A percentile compares a stretch with the other conserved stretches of the same genome.
Evolutionary conservation across 2,329 filamentous ascomycete species (phyloP).

Genomic region (Epichloe amarillans): DNA sequence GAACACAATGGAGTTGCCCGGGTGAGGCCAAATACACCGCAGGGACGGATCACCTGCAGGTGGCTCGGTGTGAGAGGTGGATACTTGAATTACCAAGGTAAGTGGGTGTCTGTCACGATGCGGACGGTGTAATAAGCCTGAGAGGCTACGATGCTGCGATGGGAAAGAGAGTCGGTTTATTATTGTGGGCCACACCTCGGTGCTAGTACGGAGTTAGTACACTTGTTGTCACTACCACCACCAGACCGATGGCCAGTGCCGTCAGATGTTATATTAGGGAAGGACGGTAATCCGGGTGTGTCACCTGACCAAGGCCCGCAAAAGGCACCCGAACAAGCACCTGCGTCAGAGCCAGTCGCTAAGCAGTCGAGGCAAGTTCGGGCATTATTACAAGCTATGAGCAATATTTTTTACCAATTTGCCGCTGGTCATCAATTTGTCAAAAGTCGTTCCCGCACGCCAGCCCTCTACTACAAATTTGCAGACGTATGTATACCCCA

Average conservation of each 20-base stretch:
- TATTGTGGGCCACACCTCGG: not conserved
- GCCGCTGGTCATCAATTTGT: too few relatives aligned
- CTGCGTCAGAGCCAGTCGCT: too few relatives aligned
- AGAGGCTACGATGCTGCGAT: not conserved
- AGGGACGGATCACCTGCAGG: not conserved
- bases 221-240: not conserved
- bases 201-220: not conserved
- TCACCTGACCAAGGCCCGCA: not conserved
- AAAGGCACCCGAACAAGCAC: not conserved
- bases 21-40: not conserved
- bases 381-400: too few relatives aligned
- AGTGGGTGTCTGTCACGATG: slow-evolving; percentile 1
- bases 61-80: not conserved
- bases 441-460: too few relatives aligned
- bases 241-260: not conserved
- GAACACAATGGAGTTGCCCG: not conserved
- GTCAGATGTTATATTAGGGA: not conserved
- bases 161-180: not conserved
- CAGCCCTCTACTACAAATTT: too few relatives aligned
- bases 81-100: not conserved
- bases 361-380: too few relatives aligned
- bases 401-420: too few relatives aligned
- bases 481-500: too few relatives aligned
- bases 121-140: not conserved
- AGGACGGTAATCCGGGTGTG: not conserved